These are phyloP conservation scores for Larix sibirica DNA, from an alignment of 83 land plant species.

Conservation along the genomic window DNA sequence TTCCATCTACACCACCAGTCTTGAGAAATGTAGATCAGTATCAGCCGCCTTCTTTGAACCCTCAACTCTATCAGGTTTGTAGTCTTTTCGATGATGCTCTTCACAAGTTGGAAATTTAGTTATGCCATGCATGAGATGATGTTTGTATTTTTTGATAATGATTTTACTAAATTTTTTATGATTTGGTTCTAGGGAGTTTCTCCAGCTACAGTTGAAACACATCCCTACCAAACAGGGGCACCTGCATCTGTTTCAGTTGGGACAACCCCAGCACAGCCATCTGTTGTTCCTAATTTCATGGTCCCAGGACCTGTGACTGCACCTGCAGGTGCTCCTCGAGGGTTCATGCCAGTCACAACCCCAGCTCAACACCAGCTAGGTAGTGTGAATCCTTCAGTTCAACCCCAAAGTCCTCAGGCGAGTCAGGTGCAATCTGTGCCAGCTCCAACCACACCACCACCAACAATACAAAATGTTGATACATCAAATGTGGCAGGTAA, in stretches of 20 bases:
- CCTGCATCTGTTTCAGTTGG: constrained; percentile 22
- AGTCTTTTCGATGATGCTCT: background rate
- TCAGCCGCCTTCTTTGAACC: constrained; percentile 65
- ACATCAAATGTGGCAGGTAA: constrained; percentile 92
- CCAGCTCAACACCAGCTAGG: constrained; percentile 38
- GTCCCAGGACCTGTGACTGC: constrained; percentile 26
- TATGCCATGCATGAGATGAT: background rate
- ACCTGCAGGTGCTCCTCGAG: constrained; percentile 47
- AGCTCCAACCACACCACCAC: constrained; percentile 70
- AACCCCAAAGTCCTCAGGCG: constrained; percentile 49
- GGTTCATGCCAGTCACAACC: constrained; percentile 67
- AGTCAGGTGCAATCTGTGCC: constrained; percentile 27
- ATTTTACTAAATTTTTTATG: background rate
- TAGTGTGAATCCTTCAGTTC: constrained; percentile 32
- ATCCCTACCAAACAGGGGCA: constrained; percentile 33
- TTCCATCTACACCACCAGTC: constrained; percentile 66
- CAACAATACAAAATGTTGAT: constrained; percentile 92
- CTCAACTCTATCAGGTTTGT: constrained; percentile 74
- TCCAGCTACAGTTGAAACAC: constrained; percentile 7
- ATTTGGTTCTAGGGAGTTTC: constrained; percentile 3
- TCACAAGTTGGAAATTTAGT: constrained; percentile 1
- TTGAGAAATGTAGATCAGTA: constrained; percentile 66
- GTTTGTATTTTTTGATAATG: background rate
- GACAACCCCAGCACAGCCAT: constrained; percentile 21
- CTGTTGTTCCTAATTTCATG: constrained; percentile 29